A percentile compares a stretch with the other conserved stretches of the same genome.
Evolutionary conservation across 768 basidiomycete species (phyloP).

Genomic region (Lactarius sp.): DNA sequence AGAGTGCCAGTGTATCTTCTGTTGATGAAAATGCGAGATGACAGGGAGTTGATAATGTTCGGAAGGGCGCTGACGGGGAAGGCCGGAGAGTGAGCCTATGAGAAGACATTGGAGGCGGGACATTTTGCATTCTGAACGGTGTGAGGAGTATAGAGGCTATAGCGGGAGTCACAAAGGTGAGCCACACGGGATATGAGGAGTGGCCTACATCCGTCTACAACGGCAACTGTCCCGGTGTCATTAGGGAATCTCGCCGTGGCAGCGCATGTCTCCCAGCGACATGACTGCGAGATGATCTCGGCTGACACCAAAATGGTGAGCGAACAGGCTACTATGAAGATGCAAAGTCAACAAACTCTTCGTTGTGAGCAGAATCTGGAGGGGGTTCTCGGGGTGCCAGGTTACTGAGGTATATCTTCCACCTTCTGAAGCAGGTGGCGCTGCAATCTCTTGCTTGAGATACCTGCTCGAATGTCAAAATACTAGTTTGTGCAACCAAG

Average conservation of each 20-base stretch:
- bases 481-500: background rate
- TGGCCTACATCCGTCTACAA: constrained; percentile 81
- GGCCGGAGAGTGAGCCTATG: constrained; percentile 37
- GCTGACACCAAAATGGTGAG: constrained; percentile 33
- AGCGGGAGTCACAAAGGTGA: background rate
- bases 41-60: constrained; percentile 55
- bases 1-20: constrained; percentile 54
- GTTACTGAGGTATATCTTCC: constrained; percentile 63
- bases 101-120: constrained; percentile 98
- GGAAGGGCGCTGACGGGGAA: constrained; percentile 32
- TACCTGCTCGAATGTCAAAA: constrained; percentile 50
- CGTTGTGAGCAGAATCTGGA: constrained; percentile 63
- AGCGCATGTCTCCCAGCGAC: constrained; percentile 74
- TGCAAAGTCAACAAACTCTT: constrained; percentile 42
- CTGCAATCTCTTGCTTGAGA: constrained; percentile 81
- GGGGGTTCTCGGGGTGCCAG: constrained; percentile 86
- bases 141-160: constrained; percentile 77
- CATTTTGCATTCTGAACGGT: constrained; percentile 88
- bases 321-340: background rate
- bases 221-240: constrained; percentile 83
- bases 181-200: background rate
- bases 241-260: constrained; percentile 56
- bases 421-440: constrained; percentile 32
- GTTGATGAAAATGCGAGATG: constrained; percentile 59
- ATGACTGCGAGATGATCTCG: constrained; percentile 53